Percentiles rank a stretch among this genome's conserved stretches.
Evolutionary conservation across 768 basidiomycete genomes (phyloP).

Genomic region (Russula olivacea): DNA sequence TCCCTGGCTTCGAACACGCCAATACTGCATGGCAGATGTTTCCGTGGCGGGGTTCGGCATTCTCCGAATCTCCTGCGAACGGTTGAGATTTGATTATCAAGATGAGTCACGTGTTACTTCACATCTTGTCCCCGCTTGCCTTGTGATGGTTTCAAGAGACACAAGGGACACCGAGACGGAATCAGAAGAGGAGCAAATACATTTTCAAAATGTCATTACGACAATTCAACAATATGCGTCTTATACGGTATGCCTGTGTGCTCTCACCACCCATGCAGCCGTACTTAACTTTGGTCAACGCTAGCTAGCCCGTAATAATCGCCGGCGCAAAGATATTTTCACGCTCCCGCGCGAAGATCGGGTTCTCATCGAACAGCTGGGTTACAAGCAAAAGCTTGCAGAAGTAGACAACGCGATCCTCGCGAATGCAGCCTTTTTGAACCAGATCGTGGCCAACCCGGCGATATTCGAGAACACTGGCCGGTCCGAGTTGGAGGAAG

Average conservation of each 20-base stretch:
- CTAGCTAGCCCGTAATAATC: conserved; percentile 54
- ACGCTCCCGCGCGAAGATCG: conserved; percentile 65
- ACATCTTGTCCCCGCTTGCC: not conserved
- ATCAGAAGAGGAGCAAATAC: conserved; percentile 54
- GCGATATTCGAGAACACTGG: conserved; percentile 67
- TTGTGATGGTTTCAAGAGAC: conserved; percentile 16
- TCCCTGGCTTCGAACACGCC: too few species aligned
- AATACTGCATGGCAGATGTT: too few species aligned
- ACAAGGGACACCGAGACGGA: conserved; percentile 27
- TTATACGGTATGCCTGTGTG: conserved; percentile 52
- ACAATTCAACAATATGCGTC: conserved; percentile 72
- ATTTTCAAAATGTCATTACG: conserved; percentile 69
- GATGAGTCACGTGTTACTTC: not conserved
- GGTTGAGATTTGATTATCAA: not conserved
- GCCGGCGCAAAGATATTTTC: conserved; percentile 72
- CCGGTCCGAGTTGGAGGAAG: not conserved
- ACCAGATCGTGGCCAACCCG: conserved; percentile 67
- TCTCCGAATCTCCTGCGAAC: too few species aligned
- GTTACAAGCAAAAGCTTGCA: conserved; percentile 74
- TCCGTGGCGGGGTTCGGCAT: too few species aligned
- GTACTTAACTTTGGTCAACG: not conserved
- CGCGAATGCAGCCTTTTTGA: conserved; percentile 73
- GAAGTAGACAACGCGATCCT: conserved; percentile 77
- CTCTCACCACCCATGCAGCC: not conserved
- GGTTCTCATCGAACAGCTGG: conserved; percentile 56